Conservation (phyloP, 1,284 basidiomycete genomes). For the Austropuccinia psidii region DNA sequence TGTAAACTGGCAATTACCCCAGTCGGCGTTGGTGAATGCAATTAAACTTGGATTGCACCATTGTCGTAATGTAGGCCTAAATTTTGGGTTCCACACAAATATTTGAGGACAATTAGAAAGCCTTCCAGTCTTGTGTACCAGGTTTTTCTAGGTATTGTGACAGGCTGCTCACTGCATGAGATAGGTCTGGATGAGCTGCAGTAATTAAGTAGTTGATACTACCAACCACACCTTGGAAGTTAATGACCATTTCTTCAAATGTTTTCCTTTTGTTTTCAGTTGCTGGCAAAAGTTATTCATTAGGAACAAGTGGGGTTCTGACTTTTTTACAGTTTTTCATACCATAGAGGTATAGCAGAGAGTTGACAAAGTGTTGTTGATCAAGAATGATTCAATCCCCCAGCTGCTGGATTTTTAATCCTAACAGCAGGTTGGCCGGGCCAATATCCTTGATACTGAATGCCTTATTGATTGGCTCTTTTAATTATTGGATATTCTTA, state of each 20-base stretch:
- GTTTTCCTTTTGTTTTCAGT: neutral
- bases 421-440: neutral
- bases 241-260: neutral
- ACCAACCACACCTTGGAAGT: neutral
- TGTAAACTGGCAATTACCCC: no score
- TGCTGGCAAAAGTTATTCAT: neutral
- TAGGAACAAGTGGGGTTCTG: neutral
- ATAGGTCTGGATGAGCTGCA: neutral
- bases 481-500: neutral
- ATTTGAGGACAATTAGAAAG: no score
- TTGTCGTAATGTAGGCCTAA: no score
- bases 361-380: neutral
- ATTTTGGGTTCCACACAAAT: no score
- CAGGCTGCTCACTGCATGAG: neutral
- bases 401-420: neutral
- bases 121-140: neutral
- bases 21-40: no score
- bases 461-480: neutral
- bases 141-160: neutral
- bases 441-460: slow-evolving; percentile 9
- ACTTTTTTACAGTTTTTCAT: neutral
- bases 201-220: neutral
- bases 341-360: neutral
- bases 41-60: no score
- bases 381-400: neutral